Base-by-base conservation (phyloP, 2,329 filamentous ascomycete species). In the Nannizziopsis arthrosporioides region DNA sequence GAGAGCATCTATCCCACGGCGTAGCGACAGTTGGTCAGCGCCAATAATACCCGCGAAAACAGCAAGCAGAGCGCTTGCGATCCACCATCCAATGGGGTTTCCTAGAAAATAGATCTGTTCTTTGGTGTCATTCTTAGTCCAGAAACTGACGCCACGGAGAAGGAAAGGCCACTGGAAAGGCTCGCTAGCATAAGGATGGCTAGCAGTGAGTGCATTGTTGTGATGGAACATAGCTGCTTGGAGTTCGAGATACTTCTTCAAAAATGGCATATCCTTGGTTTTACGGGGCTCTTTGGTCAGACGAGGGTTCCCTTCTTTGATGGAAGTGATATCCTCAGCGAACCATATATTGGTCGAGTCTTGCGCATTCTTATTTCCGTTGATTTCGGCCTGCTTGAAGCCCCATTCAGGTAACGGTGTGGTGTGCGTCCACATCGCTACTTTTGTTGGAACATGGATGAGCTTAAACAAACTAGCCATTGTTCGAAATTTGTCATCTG, bases 171-270 rank as follows among this genome's bases (percentile, higher is more conserved):
- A 98, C 62, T 94, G 86, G 71, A 93, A 92, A 5, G 92, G 92
- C 64, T 89, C 83, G 59, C 87, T 94, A 37, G 92, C 80, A 66
- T 98, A 98, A 1, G 92, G 92, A 66, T 98, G 92, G 63, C 86
- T 94, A 71, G 88, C 93, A 39, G 92, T 98, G 63, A 98, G 73
- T 60, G 93, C 90, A 68, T 89, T 96, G 77, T 98, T 98, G 75
- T 98, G 92, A 77, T 85, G 90, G 77, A 98, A 98, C 89, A 98
- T 98, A 59, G 89, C 87, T 43, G 90, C 81, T 70, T 98, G 92
- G 50, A 98, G 77, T 73, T 98, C 92, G 55, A 95, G 80, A 76
- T 90, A 98, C 73, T 98, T 98, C 61, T 78, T 80, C 56, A 95
- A 70, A 76, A 98, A 98, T 14, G 89, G 82, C 61, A 96, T 66